Evolutionary conservation across 768 basidiomycete genomes (phyloP), one percentile per base, ranked within the genome.

Genomic region (Neoboletus magnificus): DNA sequence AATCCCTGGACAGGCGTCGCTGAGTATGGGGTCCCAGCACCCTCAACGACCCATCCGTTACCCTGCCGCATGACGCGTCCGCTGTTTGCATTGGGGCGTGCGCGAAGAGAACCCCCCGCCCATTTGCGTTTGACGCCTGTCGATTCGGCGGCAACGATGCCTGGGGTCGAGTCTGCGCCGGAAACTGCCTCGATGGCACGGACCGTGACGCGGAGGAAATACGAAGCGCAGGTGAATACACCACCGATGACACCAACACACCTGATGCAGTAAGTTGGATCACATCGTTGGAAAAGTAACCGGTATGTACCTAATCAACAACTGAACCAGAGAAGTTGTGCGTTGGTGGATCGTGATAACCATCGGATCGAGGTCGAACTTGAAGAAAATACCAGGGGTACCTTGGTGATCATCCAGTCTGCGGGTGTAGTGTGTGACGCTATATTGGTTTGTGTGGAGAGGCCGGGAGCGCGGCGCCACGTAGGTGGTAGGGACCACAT

Each of bases 331-430:
- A 1, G 83, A 78, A 0, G 89, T 93, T 20, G 96, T 98, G 18
- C 93, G 84, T 73, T 98, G 94, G 64, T 89, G 82, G 51, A 98
- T 84, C 0, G 84, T 87, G 56, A 98, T 79, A 23, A 82, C 78
- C 73, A 98, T 81, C 1, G 95, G 93, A 67, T 99, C 96, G 36
- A 98, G 74, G 55, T 99, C 95, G 69, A 93, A 98, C 73, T 98
- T 97, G 87, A 98, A 97, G 79, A 96, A 98, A 68, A 98, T 96
- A 16, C 91, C 95, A 0, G 96, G 96, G 0, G 92, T 87, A 8
- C 90, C 91, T 16, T 77, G 74, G 59, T 90, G 83, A 66, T 91
- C 89, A 20, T 83, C 75, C 3, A 97, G 75, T 18, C 82, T 78
- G 30, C 91, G 84, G 2, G 82, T 85, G 62, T 98, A 96, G 72